phyloP scores from a whole-genome alignment of 139 green algal genomes.

The Pycnococcus provasolii region DNA sequence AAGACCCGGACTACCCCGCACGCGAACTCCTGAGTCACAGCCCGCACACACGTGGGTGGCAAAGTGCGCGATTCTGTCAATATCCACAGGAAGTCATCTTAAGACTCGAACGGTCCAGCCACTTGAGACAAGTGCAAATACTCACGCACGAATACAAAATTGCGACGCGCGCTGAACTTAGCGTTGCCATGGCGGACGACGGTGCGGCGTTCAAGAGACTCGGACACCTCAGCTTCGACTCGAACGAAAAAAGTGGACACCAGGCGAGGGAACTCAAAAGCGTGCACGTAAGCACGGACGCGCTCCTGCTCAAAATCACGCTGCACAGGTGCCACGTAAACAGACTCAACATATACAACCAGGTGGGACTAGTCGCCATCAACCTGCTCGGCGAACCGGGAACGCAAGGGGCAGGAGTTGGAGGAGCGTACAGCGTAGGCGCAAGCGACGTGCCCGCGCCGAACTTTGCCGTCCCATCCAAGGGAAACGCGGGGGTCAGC shows the following conservation, averaged over 20 bases:
- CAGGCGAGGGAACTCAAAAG: constrained; percentile 84
- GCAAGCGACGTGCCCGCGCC: background rate
- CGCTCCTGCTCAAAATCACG: constrained; percentile 49
- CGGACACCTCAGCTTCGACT: constrained; percentile 76
- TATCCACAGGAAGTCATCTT: constrained; percentile 75
- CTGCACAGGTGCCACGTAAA: constrained; percentile 76
- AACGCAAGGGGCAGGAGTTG: background rate
- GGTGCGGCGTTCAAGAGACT: constrained; percentile 50
- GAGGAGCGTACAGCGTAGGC: background rate
- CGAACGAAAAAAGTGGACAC: constrained; percentile 69
- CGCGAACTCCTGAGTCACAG: constrained; percentile 64
- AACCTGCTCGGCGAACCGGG: constrained; percentile 57
- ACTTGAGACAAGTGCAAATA: constrained; percentile 78
- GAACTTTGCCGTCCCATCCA: background rate
- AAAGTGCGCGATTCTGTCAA: constrained; percentile 59
- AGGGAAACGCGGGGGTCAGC: constrained; percentile 32
- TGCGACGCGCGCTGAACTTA: constrained; percentile 65
- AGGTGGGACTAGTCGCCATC: constrained; percentile 76
- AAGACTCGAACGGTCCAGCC: constrained; percentile 46
- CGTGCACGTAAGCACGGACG: constrained; percentile 60
- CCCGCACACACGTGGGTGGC: constrained; percentile 67
- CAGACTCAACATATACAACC: constrained; percentile 78
- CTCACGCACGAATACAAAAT: constrained; percentile 92
- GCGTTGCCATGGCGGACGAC: constrained; percentile 37
- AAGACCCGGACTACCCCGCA: constrained; percentile 68